These are phyloP conservation scores for Phylloporus gajari DNA, from an alignment of 1,284 basidiomycete genomes.

Conservation along the genomic window DNA sequence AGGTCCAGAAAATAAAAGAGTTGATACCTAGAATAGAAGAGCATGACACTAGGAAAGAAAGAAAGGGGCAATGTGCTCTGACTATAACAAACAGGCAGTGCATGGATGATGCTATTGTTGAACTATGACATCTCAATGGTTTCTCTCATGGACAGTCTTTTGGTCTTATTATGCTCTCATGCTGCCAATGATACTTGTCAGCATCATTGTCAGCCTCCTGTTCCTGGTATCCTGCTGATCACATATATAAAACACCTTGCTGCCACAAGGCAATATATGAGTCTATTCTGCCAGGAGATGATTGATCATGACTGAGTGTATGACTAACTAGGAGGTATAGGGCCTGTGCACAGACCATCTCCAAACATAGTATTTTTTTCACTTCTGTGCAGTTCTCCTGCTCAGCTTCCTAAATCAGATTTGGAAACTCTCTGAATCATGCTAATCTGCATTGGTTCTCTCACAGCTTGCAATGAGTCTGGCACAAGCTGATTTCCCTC, in stretches of 20 bases:
- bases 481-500: conserved; percentile 74
- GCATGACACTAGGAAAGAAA: too few species aligned
- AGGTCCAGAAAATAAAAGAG: too few species aligned
- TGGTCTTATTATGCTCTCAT: conserved; percentile 87
- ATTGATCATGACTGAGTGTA: too few species aligned
- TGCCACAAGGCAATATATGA: too few species aligned
- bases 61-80: too few species aligned
- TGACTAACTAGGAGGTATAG: too few species aligned
- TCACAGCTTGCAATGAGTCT: conserved; percentile 70
- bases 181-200: conserved; percentile 79
- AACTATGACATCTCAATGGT: conserved; percentile 92
- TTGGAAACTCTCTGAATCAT: conserved; percentile 80
- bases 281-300: too few species aligned
- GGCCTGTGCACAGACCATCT: conserved; percentile 71
- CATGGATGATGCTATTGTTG: too few species aligned
- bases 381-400: not conserved
- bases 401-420: conserved; percentile 52
- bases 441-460: conserved; percentile 85
- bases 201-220: too few species aligned
- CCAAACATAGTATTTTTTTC: conserved; percentile 60
- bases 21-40: too few species aligned
- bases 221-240: conserved; percentile 69
- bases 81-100: too few species aligned
- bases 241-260: too few species aligned
- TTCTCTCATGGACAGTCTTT: conserved; percentile 86